phyloP scores from a whole-genome alignment of 495 filamentous ascomycete genomes.

The Aspergillus incahuasiensis region DNA sequence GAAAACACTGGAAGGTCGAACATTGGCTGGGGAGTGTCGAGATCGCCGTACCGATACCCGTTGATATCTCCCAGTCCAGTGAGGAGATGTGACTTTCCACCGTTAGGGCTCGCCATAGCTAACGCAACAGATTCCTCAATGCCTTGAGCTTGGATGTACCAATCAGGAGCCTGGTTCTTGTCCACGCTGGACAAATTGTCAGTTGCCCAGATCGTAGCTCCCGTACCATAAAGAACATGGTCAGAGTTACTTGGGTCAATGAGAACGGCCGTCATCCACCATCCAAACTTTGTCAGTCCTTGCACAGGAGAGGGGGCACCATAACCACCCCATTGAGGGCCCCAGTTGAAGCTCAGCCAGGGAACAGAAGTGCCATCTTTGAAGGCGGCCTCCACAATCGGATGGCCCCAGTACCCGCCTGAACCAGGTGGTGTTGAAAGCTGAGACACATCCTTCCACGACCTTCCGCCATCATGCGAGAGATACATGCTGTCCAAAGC shows the following conservation, averaged over 20 bases:
- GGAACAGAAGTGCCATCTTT: constrained; percentile 35
- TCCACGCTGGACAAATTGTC: constrained; percentile 37
- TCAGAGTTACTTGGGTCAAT: constrained; percentile 57
- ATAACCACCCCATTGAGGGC: constrained; percentile 18
- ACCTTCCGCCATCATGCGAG: constrained; percentile 15
- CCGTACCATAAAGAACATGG: constrained; percentile 57
- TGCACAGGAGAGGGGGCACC: constrained; percentile 16
- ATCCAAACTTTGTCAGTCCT: constrained; percentile 42
- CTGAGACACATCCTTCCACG: constrained; percentile 19
- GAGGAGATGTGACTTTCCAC: constrained; percentile 50
- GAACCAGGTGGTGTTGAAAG: constrained; percentile 14
- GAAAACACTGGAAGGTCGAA: constrained; percentile 50
- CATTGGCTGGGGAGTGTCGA: constrained; percentile 43
- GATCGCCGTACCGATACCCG: constrained; percentile 46
- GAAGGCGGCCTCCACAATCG: constrained; percentile 25
- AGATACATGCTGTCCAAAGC: constrained; percentile 18
- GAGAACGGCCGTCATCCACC: constrained; percentile 59
- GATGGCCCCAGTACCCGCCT: constrained; percentile 48
- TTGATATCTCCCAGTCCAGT: constrained; percentile 56
- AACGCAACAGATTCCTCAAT: constrained; percentile 56
- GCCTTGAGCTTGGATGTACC: constrained; percentile 48
- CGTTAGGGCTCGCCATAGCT: constrained; percentile 43
- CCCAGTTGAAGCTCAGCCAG: constrained; percentile 20
- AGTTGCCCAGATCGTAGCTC: constrained; percentile 51
- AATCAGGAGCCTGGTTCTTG: constrained; percentile 46